A percentile compares a stretch with the other conserved stretches of the same genome.
Evolutionary conservation across 495 filamentous ascomycete genomes (phyloP).

Genomic region (Aspergillus indologenus): DNA sequence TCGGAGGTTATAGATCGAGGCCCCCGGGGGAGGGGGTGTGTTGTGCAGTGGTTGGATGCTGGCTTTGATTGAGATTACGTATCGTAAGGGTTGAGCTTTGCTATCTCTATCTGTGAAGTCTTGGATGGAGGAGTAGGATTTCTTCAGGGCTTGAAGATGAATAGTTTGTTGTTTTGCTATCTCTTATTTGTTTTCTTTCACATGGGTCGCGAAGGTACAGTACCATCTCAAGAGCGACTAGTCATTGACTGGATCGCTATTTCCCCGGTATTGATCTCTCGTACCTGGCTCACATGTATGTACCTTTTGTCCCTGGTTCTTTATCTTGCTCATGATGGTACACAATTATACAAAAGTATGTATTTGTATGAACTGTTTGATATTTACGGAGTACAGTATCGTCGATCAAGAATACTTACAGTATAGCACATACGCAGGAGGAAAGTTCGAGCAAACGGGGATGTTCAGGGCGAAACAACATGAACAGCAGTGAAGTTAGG

Average conservation of each 20-base stretch:
- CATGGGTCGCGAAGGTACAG: too few relatives aligned
- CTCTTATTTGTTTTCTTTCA: too few relatives aligned
- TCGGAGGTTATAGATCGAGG: not conserved
- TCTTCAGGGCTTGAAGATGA: too few relatives aligned
- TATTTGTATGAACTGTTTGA: not conserved
- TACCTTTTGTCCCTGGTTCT: not conserved
- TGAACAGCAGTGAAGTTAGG: not conserved
- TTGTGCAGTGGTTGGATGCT: not conserved
- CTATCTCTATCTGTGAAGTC: not conserved
- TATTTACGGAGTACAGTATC: not conserved
- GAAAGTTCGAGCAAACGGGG: not conserved
- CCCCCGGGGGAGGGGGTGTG: not conserved
- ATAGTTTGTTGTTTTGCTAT: too few relatives aligned
- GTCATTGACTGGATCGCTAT: not conserved
- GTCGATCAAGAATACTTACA: not conserved
- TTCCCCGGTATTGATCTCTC: not conserved
- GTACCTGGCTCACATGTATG: not conserved
- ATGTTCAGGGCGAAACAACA: not conserved
- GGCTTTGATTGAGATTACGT: not conserved
- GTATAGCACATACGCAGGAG: not conserved
- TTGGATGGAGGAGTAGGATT: too few relatives aligned
- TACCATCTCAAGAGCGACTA: not conserved
- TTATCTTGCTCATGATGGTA: not conserved
- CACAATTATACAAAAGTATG: not conserved
- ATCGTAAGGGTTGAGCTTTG: not conserved